Evolutionary conservation across 176 grass and related monocot genomes (phyloP).

Genomic region (Carex scoparia): DNA sequence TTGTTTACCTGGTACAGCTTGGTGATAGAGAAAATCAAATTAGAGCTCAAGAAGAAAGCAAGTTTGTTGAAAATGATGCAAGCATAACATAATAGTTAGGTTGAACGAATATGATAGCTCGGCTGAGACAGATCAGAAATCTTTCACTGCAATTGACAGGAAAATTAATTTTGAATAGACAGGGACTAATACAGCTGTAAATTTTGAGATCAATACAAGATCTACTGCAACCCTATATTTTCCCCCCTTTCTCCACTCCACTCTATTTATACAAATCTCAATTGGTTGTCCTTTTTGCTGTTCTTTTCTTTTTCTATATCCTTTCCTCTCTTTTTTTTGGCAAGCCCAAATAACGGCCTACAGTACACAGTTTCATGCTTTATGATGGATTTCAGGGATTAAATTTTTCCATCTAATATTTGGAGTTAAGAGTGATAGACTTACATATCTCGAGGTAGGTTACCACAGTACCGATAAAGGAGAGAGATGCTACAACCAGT

Average conservation of each 20-base stretch:
- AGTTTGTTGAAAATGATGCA: background rate
- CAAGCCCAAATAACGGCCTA: background rate
- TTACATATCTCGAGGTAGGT: slow-evolving; percentile 87
- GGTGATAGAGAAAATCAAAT: background rate
- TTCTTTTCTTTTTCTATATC: background rate
- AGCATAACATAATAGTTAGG: background rate
- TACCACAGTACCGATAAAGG: slow-evolving; percentile 71
- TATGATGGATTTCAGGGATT: background rate
- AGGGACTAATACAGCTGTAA: slow-evolving; percentile 1
- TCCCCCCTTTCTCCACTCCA: background rate
- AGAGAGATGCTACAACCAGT: slow-evolving; percentile 79
- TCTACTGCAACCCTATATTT: background rate
- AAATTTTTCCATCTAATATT: background rate
- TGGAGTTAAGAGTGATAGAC: slow-evolving; percentile 18
- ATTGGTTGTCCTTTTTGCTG: background rate
- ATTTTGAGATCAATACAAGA: slow-evolving; percentile 9
- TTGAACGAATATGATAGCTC: background rate
- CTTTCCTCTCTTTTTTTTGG: background rate
- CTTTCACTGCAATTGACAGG: background rate
- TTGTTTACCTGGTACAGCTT: background rate
- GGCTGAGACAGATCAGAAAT: background rate
- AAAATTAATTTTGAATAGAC: background rate
- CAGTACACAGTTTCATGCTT: background rate
- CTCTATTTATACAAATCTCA: background rate
- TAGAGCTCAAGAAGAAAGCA: background rate